Evolutionary conservation across 2,329 filamentous ascomycete species (phyloP).

Genomic region (Hirsutella rhossiliensis): DNA sequence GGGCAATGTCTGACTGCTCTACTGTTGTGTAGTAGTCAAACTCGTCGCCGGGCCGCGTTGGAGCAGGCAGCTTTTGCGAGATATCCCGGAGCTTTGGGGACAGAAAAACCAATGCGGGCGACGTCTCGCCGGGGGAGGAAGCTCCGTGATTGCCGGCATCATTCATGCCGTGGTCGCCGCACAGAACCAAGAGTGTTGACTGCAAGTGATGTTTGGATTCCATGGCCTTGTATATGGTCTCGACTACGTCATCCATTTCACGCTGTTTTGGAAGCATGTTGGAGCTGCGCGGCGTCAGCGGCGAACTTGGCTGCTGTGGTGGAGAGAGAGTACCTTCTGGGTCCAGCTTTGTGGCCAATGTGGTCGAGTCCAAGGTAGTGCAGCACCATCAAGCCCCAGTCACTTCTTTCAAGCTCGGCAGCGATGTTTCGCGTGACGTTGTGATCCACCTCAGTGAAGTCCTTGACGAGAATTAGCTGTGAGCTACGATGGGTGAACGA

Average conservation of each 20-base stretch:
- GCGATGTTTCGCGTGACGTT: conserved; percentile 91
- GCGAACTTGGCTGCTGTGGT: background rate
- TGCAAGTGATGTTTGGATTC: conserved; percentile 56
- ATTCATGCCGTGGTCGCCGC: conserved; percentile 98
- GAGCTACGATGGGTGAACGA: conserved; percentile 1
- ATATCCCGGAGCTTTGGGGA: conserved; percentile 66
- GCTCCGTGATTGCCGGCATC: conserved; percentile 95
- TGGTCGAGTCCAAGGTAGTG: conserved; percentile 95
- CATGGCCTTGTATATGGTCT: conserved; percentile 65
- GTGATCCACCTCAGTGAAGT: conserved; percentile 94
- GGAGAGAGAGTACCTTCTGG: conserved; percentile 48
- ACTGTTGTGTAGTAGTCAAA: conserved; percentile 76
- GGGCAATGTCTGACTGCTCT: conserved; percentile 91
- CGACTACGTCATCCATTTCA: conserved; percentile 85
- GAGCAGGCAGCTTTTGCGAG: conserved; percentile 30
- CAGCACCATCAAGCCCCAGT: conserved; percentile 90
- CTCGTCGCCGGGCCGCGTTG: conserved; percentile 49
- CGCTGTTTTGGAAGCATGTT: conserved; percentile 88
- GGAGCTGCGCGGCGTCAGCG: conserved; percentile 36
- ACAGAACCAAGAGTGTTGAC: conserved; percentile 73
- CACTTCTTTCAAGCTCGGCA: conserved; percentile 58
- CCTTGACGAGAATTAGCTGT: conserved; percentile 37
- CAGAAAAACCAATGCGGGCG: conserved; percentile 80
- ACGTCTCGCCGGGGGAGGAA: conserved; percentile 87
- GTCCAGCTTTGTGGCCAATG: conserved; percentile 93